Evolutionary conservation across 2,329 filamentous ascomycete species (phyloP).

Genomic region (Fusarium hainanense): DNA sequence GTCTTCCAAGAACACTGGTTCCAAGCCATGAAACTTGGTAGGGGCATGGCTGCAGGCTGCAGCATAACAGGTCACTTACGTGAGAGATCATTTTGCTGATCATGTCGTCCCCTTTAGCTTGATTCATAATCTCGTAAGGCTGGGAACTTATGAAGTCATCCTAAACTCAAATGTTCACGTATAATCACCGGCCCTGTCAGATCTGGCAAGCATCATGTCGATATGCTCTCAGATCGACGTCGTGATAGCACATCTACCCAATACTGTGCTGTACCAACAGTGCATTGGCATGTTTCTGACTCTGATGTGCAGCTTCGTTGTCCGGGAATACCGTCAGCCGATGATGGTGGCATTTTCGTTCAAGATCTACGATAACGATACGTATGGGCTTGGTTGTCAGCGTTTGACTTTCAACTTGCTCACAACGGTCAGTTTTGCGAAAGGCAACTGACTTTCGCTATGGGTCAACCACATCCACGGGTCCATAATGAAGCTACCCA

Average conservation of each 20-base stretch:
- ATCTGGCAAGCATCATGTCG: not conserved
- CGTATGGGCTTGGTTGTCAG: not conserved
- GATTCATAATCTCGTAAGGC: not conserved
- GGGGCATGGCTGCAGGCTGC: not conserved
- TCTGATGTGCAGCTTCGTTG: slow-evolving; percentile 10
- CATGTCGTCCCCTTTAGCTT: not conserved
- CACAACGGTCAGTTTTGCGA: slow-evolving; percentile 15
- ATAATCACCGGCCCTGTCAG: slow-evolving; percentile 16
- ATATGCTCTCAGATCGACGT: slow-evolving; percentile 4
- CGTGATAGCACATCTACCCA: not conserved
- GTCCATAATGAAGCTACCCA: slow-evolving; percentile 3
- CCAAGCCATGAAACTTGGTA: slow-evolving; percentile 2
- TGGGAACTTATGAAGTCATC: slow-evolving; percentile 26
- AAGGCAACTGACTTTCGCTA: not conserved
- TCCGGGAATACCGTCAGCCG: slow-evolving; percentile 5
- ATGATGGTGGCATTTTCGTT: slow-evolving; percentile 6
- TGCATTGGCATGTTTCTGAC: slow-evolving; percentile 22
- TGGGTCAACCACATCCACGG: slow-evolving; percentile 2
- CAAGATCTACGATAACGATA: not conserved
- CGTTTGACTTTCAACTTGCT: slow-evolving; percentile 1
- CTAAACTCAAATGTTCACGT: slow-evolving; percentile 15
- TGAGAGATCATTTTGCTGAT: not conserved
- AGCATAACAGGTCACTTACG: not conserved
- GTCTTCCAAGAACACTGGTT: slow-evolving; percentile 11
- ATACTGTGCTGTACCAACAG: not conserved